A percentile compares a stretch with the other conserved stretches of the same genome.
These are phyloP conservation scores for Paramarasmius palmivorus DNA, from an alignment of 1,284 basidiomycete species.

Conservation along the genomic window DNA sequence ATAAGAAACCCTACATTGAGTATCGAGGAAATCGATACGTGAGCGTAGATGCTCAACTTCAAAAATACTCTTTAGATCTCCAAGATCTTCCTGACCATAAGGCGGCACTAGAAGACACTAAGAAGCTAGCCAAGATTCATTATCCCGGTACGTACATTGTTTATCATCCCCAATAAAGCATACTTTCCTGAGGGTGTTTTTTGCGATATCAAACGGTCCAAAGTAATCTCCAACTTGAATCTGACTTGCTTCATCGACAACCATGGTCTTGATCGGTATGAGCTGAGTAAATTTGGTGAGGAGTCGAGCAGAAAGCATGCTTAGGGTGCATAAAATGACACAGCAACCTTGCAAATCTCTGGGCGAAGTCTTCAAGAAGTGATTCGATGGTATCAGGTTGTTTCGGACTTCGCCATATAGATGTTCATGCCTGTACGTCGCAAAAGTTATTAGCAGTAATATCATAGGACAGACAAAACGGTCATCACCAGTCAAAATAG, in stretches of 20 bases:
- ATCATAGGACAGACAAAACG: slow-evolving; percentile 4
- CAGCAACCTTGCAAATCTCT: slow-evolving; percentile 37
- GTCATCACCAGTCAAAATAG: slow-evolving; percentile 55
- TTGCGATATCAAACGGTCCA: slow-evolving; percentile 45
- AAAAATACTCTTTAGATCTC: slow-evolving; percentile 57
- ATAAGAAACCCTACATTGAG: slow-evolving; percentile 48
- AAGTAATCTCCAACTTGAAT: slow-evolving; percentile 63
- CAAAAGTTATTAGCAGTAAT: slow-evolving; percentile 11
- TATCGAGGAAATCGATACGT: slow-evolving; percentile 49
- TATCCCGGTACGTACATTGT: slow-evolving; percentile 53
- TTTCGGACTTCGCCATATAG: slow-evolving; percentile 47
- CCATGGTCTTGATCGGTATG: slow-evolving; percentile 50
- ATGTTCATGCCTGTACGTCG: slow-evolving; percentile 66
- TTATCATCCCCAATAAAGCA: slow-evolving; percentile 77
- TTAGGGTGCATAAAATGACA: slow-evolving; percentile 70
- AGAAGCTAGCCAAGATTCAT: slow-evolving; percentile 1
- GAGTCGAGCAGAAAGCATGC: slow-evolving; percentile 58
- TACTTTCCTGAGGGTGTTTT: slow-evolving; percentile 50
- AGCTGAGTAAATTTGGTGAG: slow-evolving; percentile 37
- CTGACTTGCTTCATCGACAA: slow-evolving; percentile 69
- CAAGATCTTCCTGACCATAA: slow-evolving; percentile 53
- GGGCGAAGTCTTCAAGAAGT: slow-evolving; percentile 31
- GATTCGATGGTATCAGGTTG: slow-evolving; percentile 52
- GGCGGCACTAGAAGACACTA: slow-evolving; percentile 47
- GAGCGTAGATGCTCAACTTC: slow-evolving; percentile 49